Evolutionary conservation across 176 grass and related monocot genomes (phyloP), one percentile per base, ranked within the genome.

Genomic region (Rhynchospora breviuscula): DNA sequence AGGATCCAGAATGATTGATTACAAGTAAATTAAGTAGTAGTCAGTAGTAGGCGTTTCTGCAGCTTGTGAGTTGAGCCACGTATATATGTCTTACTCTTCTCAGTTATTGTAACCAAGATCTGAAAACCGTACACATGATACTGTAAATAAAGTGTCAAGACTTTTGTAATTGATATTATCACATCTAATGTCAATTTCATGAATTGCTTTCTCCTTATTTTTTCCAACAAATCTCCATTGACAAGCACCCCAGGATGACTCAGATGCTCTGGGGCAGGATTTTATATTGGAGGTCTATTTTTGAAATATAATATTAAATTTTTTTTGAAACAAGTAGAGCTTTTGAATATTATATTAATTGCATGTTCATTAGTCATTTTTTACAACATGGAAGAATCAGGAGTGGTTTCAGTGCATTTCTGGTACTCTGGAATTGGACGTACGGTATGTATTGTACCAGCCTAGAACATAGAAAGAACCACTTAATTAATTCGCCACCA

Each of bases 81-180:
- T 40, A 31, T 40, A 31, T 17, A 67, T 40, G 14, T 14, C 0
- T 17, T 7, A 14, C 40, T 18, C 29, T 5, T 40, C 17, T 17
- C 35, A 12, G 2, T 25, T 13, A 14, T 75, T 52, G 3, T 7
- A 75, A 21, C 52, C 47, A 75, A 23, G 11, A 75, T 75, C 10
- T 74, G 70, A 67, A 73, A 73, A 74, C 44, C 19, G 19, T 49
- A 74, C 69, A 68, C 66, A 75, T 26, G 46, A 26, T 22, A 52
- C 44, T 52, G 47, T 12, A 51, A 52, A 75, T 25, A 52, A 51
- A 69, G 31, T 18, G 33, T 17, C 40, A 69, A 69, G 47, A 18
- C 8, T 25, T 51, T 13, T 52, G 10, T 52, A 75, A 52, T 52
- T 75, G 44, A 18, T 52, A 14, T 74, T 74, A 74, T 51, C 19